Conservation (phyloP, 805 yeast species). For the Suhomyces xylopsoci region DNA sequence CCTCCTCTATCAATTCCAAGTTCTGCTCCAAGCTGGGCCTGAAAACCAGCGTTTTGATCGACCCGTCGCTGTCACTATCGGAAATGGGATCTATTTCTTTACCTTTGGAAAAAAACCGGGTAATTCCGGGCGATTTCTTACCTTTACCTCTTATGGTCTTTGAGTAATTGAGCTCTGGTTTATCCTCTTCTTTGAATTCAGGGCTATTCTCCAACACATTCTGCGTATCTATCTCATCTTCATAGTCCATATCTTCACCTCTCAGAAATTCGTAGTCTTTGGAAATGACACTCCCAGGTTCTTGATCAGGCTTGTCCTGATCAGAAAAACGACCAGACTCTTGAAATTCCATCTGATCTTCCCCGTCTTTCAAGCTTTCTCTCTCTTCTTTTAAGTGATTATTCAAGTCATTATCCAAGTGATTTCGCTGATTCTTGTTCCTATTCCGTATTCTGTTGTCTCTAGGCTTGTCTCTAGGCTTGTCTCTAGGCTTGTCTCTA, state of each 20-base stretch:
- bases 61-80: slow-evolving; percentile 13
- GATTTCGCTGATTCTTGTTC: neutral
- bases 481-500: no score
- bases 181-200: neutral
- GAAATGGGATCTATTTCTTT: slow-evolving; percentile 4
- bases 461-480: no score
- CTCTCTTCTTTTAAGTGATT: neutral
- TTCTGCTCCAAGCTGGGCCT: slow-evolving; percentile 6
- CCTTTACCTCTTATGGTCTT: slow-evolving; percentile 6
- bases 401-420: neutral
- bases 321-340: neutral
- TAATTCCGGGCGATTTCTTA: neutral
- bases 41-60: slow-evolving; percentile 9
- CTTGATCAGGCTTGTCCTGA: neutral
- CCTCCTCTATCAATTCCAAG: slow-evolving; percentile 19
- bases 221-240: neutral
- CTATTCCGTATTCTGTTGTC: neutral
- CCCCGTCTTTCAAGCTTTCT: neutral
- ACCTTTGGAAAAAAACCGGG: slow-evolving; percentile 8
- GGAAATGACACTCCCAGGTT: neutral
- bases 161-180: neutral
- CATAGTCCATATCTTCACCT: neutral
- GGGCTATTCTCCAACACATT: neutral
- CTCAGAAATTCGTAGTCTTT: neutral
- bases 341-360: no score